Evolutionary conservation across 345 rosid species (phyloP), one percentile per base, ranked within the genome.

Genomic region (Salix purpurea): DNA sequence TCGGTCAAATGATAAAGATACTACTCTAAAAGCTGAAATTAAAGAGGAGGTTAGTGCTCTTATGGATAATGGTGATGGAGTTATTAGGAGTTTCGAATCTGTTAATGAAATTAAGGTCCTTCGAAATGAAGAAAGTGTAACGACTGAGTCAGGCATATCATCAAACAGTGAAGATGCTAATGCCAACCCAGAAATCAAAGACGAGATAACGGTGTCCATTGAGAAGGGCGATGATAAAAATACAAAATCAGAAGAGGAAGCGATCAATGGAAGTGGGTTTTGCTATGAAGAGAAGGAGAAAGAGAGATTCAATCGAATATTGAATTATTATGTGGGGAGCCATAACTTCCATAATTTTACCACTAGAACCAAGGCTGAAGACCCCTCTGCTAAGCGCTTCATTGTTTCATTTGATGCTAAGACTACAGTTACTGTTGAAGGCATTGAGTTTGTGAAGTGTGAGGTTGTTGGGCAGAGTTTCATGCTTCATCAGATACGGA

Each of bases 401-500:
- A 96, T 93, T 30, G 44, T 93, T 50, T 91, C 97, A 1, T 93
- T 96, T 75, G 85, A 86, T 2, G 97, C 94, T 0, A 83, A 86
- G 79, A 80, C 87, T 0, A 74, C 73, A 5, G 87, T 92, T 74
- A 85, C 78, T 18, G 90, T 96, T 48, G 88, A 87, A 23, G 97
- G 98, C 24, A 87, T 92, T 34, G 92, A 92, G 42, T 93, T 93
- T 84, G 91, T 96, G 13, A 91, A 90, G 87, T 96, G 98, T 84
- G 99, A 93, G 85, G 95, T 96, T 70, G 89, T 92, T 28, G 99
- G 98, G 37, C 99, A 96, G 88, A 93, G 99, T 85, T 93, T 96
- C 83, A 96, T 96, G 99, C 98, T 96, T 90, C 99, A 96, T 84
- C 99, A 96, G 80, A 93, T 93, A 44, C 75, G 98, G 54, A 96